Evolutionary conservation across 441 rosid genomes (phyloP).

Genomic region (Croton laevigatus): DNA sequence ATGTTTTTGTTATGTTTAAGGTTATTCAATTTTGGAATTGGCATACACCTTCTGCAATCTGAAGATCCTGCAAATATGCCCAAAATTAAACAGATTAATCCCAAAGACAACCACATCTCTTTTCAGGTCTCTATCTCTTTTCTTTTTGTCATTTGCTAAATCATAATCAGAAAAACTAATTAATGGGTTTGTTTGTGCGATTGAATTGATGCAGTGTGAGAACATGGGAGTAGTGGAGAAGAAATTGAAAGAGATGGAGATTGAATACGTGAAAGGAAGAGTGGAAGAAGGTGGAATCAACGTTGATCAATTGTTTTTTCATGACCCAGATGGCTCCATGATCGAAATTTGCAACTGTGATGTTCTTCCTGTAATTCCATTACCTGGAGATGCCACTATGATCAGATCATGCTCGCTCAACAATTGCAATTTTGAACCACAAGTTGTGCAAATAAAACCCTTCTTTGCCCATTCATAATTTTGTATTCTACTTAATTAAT

Average conservation of each 20-base stretch:
- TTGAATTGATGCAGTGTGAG: conserved; percentile 48
- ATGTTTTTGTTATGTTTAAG: conserved; percentile 22
- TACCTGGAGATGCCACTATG: conserved; percentile 37
- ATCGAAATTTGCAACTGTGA: conserved; percentile 91
- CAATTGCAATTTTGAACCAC: conserved; percentile 38
- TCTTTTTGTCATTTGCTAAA: too few species aligned
- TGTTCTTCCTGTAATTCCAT: conserved; percentile 67
- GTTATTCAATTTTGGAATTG: conserved; percentile 78
- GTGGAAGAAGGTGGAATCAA: conserved; percentile 83
- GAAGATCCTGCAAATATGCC: conserved; percentile 61
- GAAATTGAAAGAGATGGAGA: conserved; percentile 60
- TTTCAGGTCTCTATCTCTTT: conserved; percentile 50
- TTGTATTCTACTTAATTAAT: too few species aligned
- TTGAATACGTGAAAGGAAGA: conserved; percentile 45
- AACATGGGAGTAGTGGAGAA: conserved; percentile 79
- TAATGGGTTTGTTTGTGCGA: too few species aligned
- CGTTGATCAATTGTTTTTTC: conserved; percentile 81
- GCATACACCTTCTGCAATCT: conserved; percentile 76
- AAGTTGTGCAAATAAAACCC: neutral
- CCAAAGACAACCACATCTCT: conserved; percentile 85
- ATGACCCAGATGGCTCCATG: conserved; percentile 88
- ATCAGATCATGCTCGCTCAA: conserved; percentile 46
- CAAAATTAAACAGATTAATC: conserved; percentile 65
- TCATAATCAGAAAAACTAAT: too few species aligned
- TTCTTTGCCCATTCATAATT: too few species aligned